Base-by-base conservation (phyloP, 306 rosid genomes). In the Purshia tridentata region DNA sequence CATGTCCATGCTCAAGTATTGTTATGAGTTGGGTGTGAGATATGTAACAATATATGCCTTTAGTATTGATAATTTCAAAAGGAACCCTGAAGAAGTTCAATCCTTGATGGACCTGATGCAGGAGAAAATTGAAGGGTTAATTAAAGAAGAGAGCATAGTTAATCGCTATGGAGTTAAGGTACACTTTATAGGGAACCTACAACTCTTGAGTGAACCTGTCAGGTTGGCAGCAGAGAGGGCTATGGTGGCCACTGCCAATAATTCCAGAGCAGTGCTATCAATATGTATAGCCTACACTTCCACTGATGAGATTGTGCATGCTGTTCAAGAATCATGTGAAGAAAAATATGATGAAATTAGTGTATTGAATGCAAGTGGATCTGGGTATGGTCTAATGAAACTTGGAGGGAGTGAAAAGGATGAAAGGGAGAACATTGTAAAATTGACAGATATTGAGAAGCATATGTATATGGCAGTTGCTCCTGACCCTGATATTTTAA, bases 251-350 rank as follows among this genome's bases (percentile, higher is more conserved):
- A 78, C 86, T 55, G 73, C 75, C 16, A 76, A 81, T n/a, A 81
- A 85, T 69, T 69, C 73, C 15, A 73, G 59, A 44, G 72, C 58
- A 7, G 61, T 78, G 13, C 74, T 85, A 72, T 60, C 84, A 15
- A 79, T 85, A 22, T 86, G 87, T 69, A 12, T 86, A 68, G 89
- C 87, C 2, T 83, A 80, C 54, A 83, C 76, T 51, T 82, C 83
- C 37, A 82, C 80, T 44, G 68, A 75, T 75, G 89, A 86, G 83
- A 85, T 86, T 74, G 61, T 82, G 58, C 79, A 80, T 74, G 80
- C 89, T 37, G 78, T 85, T 57, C 55, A 75, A 49, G 61, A 80
- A 67, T 72, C 78, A 6, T 82, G 85, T 44, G 75, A 80, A 68
- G 81, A 85, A 23, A 82, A 74, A 76, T 71, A 70, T 77, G 65